These are phyloP conservation scores for Talaromyces thailandensis DNA, from an alignment of 495 filamentous ascomycete species.

Conservation along the genomic window DNA sequence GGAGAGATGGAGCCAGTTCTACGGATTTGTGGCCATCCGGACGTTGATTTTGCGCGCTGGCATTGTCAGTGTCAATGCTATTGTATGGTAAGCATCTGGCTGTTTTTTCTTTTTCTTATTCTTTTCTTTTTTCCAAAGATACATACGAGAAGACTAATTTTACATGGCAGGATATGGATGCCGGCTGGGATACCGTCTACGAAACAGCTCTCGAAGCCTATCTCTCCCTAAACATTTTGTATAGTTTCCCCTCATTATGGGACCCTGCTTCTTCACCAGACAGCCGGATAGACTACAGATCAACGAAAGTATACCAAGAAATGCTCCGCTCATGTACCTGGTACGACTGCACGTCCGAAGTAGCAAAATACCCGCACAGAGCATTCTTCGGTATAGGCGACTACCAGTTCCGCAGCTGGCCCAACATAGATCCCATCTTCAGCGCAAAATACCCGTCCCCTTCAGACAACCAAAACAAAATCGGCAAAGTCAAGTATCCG, in stretches of 20 bases:
- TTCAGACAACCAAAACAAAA: neutral
- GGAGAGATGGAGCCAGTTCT: conserved; percentile 17
- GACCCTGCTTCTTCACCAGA: conserved; percentile 6
- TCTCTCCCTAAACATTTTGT: conserved; percentile 11
- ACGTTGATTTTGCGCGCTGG: conserved; percentile 6
- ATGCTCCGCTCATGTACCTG: neutral
- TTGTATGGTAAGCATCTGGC: neutral
- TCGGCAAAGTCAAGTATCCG: neutral
- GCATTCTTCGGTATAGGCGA: conserved; percentile 1
- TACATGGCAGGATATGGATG: neutral
- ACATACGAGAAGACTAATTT: neutral
- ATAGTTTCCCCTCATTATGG: conserved; percentile 13
- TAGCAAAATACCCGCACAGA: neutral
- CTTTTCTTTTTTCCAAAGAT: too few species aligned
- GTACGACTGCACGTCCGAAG: neutral
- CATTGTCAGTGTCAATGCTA: conserved; percentile 1
- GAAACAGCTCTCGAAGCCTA: conserved; percentile 10
- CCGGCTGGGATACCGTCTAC: conserved; percentile 13
- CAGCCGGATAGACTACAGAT: conserved; percentile 12
- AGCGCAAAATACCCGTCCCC: neutral
- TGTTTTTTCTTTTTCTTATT: too few species aligned
- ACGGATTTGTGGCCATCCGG: conserved; percentile 10
- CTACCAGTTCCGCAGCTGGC: neutral
- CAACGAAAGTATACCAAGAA: conserved; percentile 12
- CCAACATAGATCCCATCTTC: neutral